These are phyloP conservation scores for Fonsecaea nubica DNA, from an alignment of 2,329 filamentous ascomycete species.

Conservation along the genomic window DNA sequence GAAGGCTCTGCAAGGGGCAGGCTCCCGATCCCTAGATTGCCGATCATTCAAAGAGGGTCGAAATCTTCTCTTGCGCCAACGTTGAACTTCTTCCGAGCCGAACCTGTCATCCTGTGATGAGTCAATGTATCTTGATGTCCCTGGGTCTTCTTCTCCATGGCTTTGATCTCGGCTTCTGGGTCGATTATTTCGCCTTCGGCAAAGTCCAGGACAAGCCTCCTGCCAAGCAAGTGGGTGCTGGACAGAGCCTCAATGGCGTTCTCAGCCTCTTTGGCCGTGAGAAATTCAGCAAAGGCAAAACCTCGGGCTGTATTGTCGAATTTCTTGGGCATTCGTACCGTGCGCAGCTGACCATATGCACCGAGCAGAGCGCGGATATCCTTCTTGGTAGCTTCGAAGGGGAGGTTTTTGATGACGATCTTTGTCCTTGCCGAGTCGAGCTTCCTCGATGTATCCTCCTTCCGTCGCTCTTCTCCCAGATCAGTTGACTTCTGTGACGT, in stretches of 20 bases:
- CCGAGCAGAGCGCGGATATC: constrained; percentile 85
- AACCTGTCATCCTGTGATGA: constrained; percentile 80
- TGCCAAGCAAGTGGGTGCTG: constrained; percentile 91
- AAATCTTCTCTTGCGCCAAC: constrained; percentile 71
- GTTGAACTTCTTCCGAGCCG: constrained; percentile 84
- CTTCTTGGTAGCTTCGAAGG: constrained; percentile 93
- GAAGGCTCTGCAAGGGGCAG: constrained; percentile 31
- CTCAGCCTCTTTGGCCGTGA: constrained; percentile 84
- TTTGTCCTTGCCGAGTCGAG: constrained; percentile 78
- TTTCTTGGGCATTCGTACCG: constrained; percentile 93
- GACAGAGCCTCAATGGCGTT: constrained; percentile 90
- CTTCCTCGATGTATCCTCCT: constrained; percentile 84
- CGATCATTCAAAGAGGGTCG: constrained; percentile 47
- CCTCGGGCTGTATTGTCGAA: constrained; percentile 87
- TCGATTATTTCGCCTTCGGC: constrained; percentile 87
- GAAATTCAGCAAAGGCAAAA: constrained; percentile 96
- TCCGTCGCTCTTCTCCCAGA: constrained; percentile 83
- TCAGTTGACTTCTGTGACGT: constrained; percentile 86
- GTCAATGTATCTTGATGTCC: constrained; percentile 89
- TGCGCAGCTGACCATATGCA: constrained; percentile 88
- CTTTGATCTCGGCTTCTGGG: constrained; percentile 92
- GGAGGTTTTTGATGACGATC: constrained; percentile 97
- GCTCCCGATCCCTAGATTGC: constrained; percentile 12
- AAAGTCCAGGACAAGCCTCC: constrained; percentile 88
- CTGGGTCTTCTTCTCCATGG: constrained; percentile 95